Percentiles rank a stretch among this genome's conserved stretches.
Evolutionary conservation across 129 eudicot genomes (phyloP).

Genomic region (Centrapalus pauciflorus): DNA sequence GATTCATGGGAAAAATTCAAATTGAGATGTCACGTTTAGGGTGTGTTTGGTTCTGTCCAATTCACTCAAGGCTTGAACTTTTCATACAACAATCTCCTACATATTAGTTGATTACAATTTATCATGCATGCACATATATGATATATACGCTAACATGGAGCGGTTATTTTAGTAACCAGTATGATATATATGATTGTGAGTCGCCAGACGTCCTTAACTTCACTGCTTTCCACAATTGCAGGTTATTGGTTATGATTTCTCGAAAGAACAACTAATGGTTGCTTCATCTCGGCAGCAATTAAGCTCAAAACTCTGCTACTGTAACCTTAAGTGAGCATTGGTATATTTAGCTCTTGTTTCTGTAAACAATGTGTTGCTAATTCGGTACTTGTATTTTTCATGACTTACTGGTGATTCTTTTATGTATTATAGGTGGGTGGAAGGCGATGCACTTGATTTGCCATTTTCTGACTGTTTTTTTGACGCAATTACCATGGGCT

Average conservation of each 20-base stretch:
- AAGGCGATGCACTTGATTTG: conserved; percentile 86
- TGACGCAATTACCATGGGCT: conserved; percentile 92
- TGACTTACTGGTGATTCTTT: conserved; percentile 17
- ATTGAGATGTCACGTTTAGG: neutral
- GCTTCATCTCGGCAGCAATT: conserved; percentile 70
- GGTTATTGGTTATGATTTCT: conserved; percentile 89
- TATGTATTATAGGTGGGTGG: conserved; percentile 63
- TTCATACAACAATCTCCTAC: neutral
- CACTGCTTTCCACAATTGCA: conserved; percentile 14
- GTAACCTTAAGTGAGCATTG: conserved; percentile 89
- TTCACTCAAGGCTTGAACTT: neutral
- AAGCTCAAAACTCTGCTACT: conserved; percentile 52
- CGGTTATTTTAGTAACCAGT: neutral
- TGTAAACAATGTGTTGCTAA: neutral
- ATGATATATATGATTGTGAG: neutral
- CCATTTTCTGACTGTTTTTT: conserved; percentile 70
- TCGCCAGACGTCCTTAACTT: neutral
- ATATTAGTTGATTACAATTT: neutral
- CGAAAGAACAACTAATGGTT: conserved; percentile 64
- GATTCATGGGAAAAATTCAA: neutral
- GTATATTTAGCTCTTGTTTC: conserved; percentile 26
- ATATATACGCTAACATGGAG: neutral
- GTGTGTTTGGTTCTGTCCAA: neutral
- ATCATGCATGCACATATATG: neutral
- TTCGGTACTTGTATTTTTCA: neutral